Conservation (phyloP, 306 rosid genomes). For the Begonia fuchsioides region DNA sequence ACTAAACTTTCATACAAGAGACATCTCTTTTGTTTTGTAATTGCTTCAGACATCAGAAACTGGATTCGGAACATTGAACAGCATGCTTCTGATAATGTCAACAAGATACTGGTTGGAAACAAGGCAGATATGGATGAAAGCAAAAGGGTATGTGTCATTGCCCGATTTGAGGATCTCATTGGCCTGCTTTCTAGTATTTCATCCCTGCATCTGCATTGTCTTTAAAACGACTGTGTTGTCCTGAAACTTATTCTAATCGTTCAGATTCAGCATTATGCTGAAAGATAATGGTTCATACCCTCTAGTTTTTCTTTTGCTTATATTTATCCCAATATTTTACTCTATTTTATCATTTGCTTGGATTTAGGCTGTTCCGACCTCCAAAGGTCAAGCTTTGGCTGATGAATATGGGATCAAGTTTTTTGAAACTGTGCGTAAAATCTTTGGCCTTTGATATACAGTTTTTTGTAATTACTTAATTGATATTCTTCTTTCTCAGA, state of each 20-base stretch:
- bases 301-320: background rate
- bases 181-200: no score
- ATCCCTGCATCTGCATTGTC: no score
- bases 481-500: slow-evolving; percentile 32
- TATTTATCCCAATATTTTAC: background rate
- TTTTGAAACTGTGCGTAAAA: slow-evolving; percentile 80
- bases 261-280: background rate
- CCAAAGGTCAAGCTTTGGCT: slow-evolving; percentile 95
- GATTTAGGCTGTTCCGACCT: slow-evolving; percentile 67
- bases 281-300: background rate
- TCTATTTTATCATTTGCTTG: background rate
- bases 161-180: background rate
- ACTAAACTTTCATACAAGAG: background rate
- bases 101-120: slow-evolving; percentile 91
- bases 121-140: slow-evolving; percentile 96
- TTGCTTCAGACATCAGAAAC: slow-evolving; percentile 64
- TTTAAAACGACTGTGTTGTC: no score
- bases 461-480: slow-evolving; percentile 8
- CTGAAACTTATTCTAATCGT: no score
- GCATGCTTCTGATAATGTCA: slow-evolving; percentile 88
- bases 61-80: slow-evolving; percentile 98
- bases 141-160: slow-evolving; percentile 58
- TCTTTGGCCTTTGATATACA: slow-evolving; percentile 4
- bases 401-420: slow-evolving; percentile 89
- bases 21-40: background rate